Evolutionary conservation across 176 grass and related monocot species (phyloP), one percentile per base, ranked within the genome.

Genomic region (Dactylis glomerata): DNA sequence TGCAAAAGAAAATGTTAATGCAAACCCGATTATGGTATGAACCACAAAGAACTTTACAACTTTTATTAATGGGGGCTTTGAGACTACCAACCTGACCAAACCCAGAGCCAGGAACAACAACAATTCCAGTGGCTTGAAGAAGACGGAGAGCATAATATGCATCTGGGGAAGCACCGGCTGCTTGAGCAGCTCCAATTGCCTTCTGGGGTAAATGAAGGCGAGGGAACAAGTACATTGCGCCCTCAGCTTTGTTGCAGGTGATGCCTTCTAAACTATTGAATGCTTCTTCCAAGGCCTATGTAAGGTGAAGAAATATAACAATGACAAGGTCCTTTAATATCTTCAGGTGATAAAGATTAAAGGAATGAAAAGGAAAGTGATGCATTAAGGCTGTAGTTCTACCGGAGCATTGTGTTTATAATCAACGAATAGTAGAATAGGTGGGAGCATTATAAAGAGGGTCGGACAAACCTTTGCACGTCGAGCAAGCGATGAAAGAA

Each of bases 201-300:
- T 92, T 99, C 61, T 86, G 89, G 15, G 96, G 91, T 80, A 99
- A 87, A 70, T 88, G 81, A 82, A 99, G 76, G 68, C 81, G 81
- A 16, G 96, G 96, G 86, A 99, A 99, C 77, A 99, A 84, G 87
- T 99, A 99, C 96, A 96, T 99, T 65, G 96, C 96, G 26, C 96
- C 93, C 78, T 99, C 96, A 11, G 96, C 91, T 82, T 96, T 96
- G 75, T 99, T 99, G 89, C 96, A 99, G 22, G 91, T 92, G 54
- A 99, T 91, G 38, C 93, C 93, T 89, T 99, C 93, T 79, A 95
- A 92, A 64, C 85, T 88, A 44, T 96, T 96, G 84, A 99, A 99
- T 79, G 96, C 91, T 79, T 99, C 96, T 87, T 99, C 96, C 83
- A 99, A 77, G 77, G 96, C 93, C 96, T 99, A 82, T 67, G 59